Evolutionary conservation across 2,329 filamentous ascomycete genomes (phyloP), one percentile per base, ranked within the genome.

Genomic region (Cordyceps fumosorosea): DNA sequence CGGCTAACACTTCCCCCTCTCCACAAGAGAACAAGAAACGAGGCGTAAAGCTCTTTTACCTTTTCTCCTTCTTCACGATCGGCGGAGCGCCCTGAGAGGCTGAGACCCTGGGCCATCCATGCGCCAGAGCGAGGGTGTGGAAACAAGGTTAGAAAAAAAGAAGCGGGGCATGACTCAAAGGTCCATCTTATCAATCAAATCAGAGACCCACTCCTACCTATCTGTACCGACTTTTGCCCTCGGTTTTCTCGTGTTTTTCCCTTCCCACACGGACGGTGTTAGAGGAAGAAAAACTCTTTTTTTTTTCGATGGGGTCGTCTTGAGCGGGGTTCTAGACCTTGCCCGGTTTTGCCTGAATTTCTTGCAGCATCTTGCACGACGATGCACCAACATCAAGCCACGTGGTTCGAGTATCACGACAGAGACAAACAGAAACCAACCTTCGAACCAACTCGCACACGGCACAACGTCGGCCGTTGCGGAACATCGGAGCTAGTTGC

Each of bases 161-260:
- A 45, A 42, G 47, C 16, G 50, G 48, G 40, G 18, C 44, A 20
- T 18, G 8, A 16, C 5, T 34, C 26, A 29, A 37, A 44, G 42
- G 51, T 55, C 37, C 61, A 63, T 63, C 61, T 63, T 63, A 63
- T 63, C 61, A 63, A 63, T 63, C 61, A 53, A 50, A 63, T 63
- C 61, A 63, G 55, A 20, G 50, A 47, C 40, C 58, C 48, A 60
- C 50, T 45, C 42, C 42, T 18, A 47, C 6, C 20, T 6, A 3
- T 12, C 8, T 37, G 7, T 32, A 40, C 20, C 42, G n/a, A 52
- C 34, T 7, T 29, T n/a, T 34, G 18, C 14, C 59, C 59, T 55
- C 37, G 24, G 37, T 24, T 20, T 40, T 45, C 51, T 61, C 59
- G 20, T 37, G 32, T 51, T 51, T 34, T 37, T 45, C 6, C 3